These are phyloP conservation scores for Apiospora kogelbergensis DNA, from an alignment of 2,329 filamentous ascomycete species.

Conservation along the genomic window DNA sequence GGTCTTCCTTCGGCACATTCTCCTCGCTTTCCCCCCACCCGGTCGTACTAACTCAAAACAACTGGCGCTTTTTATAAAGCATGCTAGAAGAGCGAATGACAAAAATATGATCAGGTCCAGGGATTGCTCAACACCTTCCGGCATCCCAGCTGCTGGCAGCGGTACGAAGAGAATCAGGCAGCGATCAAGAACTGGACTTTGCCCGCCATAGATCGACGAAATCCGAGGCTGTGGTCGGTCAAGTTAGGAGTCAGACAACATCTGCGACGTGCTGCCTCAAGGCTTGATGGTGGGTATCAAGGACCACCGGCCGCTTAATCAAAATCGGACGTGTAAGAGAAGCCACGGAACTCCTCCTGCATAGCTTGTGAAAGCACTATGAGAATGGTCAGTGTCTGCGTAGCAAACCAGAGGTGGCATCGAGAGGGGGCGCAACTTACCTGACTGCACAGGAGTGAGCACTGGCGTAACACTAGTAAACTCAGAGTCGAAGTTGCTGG, in stretches of 20 bases:
- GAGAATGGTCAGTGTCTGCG: not conserved
- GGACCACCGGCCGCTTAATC: conserved; percentile 46
- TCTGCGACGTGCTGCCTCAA: not conserved
- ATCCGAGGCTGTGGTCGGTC: not conserved
- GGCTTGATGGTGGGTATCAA: not conserved
- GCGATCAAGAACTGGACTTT: not conserved
- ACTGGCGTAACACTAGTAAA: conserved; percentile 98
- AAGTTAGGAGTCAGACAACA: not conserved
- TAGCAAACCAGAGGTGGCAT: not conserved
- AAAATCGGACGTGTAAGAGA: conserved; percentile 95
- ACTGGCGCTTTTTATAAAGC: not conserved
- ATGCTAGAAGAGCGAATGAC: not conserved
- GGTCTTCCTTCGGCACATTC: not conserved
- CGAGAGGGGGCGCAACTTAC: conserved; percentile 56
- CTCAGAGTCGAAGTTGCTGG: conserved; percentile 99
- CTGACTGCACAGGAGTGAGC: conserved; percentile 93
- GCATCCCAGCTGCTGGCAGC: not conserved
- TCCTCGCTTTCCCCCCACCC: not conserved
- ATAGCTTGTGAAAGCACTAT: conserved; percentile 94
- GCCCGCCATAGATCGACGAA: not conserved
- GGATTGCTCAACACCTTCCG: not conserved
- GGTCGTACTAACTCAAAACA: not conserved
- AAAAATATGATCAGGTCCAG: not conserved
- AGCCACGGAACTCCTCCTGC: conserved; percentile 99
- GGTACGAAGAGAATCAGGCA: not conserved